Percentiles rank a stretch among this genome's conserved stretches.
These are phyloP conservation scores for Tylopilus plumbeoviolaceoides DNA, from an alignment of 768 basidiomycete genomes.

Conservation along the genomic window DNA sequence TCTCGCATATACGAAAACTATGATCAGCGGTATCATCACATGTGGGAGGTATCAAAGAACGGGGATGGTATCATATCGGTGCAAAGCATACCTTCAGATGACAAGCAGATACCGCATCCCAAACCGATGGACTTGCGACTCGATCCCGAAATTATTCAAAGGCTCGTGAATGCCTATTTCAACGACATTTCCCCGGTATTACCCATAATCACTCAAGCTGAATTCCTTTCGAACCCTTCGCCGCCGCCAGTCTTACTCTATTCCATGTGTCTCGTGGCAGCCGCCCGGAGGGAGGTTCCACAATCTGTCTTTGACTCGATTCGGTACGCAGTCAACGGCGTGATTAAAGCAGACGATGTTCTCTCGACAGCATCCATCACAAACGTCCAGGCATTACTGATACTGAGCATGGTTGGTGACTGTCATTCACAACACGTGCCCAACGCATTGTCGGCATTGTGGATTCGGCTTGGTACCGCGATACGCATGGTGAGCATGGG, in stretches of 20 bases:
- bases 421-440: constrained; percentile 89
- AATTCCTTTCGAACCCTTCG: constrained; percentile 74
- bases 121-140: constrained; percentile 70
- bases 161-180: constrained; percentile 90
- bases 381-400: constrained; percentile 85
- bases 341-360: constrained; percentile 89
- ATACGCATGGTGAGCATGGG: constrained; percentile 77
- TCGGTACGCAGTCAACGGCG: constrained; percentile 77
- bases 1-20: constrained; percentile 83
- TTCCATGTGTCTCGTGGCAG: constrained; percentile 90
- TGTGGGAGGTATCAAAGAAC: constrained; percentile 76
- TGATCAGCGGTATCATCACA: constrained; percentile 84
- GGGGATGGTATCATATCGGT: constrained; percentile 90
- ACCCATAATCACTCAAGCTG: constrained; percentile 82
- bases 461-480: constrained; percentile 84
- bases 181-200: constrained; percentile 82
- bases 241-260: constrained; percentile 85
- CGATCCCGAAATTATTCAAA: constrained; percentile 73
- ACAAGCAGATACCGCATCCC: constrained; percentile 49
- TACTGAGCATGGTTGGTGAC: constrained; percentile 84
- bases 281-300: constrained; percentile 78
- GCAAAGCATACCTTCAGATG: constrained; percentile 56
- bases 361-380: constrained; percentile 80
- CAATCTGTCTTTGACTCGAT: constrained; percentile 87
- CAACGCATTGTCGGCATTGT: constrained; percentile 78